phyloP scores from a whole-genome alignment of 345 rosid genomes.

The Brassica incana region DNA sequence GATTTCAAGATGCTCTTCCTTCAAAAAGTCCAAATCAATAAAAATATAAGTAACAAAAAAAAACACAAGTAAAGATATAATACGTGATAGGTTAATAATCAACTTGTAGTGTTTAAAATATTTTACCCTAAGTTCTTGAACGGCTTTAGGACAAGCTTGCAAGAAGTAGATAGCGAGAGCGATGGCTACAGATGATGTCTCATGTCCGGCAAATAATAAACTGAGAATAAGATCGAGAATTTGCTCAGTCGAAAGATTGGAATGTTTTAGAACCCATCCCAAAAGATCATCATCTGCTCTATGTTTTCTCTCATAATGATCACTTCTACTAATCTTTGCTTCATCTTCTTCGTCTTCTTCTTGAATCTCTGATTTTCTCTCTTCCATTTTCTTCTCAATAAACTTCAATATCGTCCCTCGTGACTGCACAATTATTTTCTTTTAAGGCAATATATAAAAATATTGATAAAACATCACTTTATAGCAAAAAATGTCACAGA shows the following conservation, averaged over 20 bases:
- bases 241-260: constrained; percentile 83
- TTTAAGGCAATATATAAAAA: not conserved
- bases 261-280: constrained; percentile 86
- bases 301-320: constrained; percentile 40
- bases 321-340: constrained; percentile 34
- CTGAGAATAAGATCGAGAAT: constrained; percentile 88
- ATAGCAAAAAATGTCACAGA: constrained; percentile 9
- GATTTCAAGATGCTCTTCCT: constrained; percentile 85
- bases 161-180: constrained; percentile 88
- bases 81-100: not conserved
- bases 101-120: not conserved
- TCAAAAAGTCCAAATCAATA: not conserved
- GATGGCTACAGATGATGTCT: constrained; percentile 91
- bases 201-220: constrained; percentile 92
- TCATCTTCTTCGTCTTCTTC: constrained; percentile 57
- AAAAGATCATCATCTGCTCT: constrained; percentile 78
- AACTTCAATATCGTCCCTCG: constrained; percentile 79
- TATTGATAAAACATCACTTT: not conserved
- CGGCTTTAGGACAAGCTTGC: constrained; percentile 66
- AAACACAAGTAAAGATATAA: not conserved
- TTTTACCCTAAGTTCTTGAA: constrained; percentile 69
- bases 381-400: constrained; percentile 81
- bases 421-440: constrained; percentile 47
- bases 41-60: not conserved
- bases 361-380: constrained; percentile 44